Evolutionary conservation across 768 basidiomycete genomes (phyloP).

Genomic region (Tricholoma terreum): DNA sequence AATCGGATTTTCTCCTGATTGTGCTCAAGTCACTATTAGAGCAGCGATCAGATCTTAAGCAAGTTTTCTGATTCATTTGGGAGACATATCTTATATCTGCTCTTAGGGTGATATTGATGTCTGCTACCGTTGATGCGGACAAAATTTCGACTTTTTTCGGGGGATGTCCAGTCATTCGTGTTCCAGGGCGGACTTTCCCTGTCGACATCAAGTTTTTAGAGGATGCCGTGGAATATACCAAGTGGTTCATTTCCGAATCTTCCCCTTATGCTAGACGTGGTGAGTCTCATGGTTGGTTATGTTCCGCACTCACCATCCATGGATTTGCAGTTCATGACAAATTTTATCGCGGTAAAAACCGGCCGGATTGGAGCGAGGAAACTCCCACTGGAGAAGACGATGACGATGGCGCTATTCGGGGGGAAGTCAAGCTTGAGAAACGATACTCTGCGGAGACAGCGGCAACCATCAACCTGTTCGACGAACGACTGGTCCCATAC

Average conservation of each 20-base stretch:
- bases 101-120: constrained; percentile 88
- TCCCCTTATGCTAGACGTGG: constrained; percentile 79
- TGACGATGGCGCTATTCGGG: constrained; percentile 49
- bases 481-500: constrained; percentile 87
- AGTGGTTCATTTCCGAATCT: constrained; percentile 74
- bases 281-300: constrained; percentile 30
- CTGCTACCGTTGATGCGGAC: constrained; percentile 89
- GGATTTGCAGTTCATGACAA: constrained; percentile 52
- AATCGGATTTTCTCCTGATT: constrained; percentile 95
- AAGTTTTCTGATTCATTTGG: constrained; percentile 13
- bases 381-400: constrained; percentile 58
- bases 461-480: constrained; percentile 77
- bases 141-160: constrained; percentile 89
- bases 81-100: neutral
- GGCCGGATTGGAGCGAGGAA: constrained; percentile 82
- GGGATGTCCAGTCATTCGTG: constrained; percentile 77
- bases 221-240: constrained; percentile 81
- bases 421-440: constrained; percentile 60
- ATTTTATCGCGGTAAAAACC: constrained; percentile 57
- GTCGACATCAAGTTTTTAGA: constrained; percentile 85
- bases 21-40: constrained; percentile 82
- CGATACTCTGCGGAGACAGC: constrained; percentile 77
- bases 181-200: constrained; percentile 94
- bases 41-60: constrained; percentile 85
- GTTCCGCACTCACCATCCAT: constrained; percentile 3